Base-by-base conservation (phyloP, 129 eudicot genomes). In the Heracleum sosnowskyi region DNA sequence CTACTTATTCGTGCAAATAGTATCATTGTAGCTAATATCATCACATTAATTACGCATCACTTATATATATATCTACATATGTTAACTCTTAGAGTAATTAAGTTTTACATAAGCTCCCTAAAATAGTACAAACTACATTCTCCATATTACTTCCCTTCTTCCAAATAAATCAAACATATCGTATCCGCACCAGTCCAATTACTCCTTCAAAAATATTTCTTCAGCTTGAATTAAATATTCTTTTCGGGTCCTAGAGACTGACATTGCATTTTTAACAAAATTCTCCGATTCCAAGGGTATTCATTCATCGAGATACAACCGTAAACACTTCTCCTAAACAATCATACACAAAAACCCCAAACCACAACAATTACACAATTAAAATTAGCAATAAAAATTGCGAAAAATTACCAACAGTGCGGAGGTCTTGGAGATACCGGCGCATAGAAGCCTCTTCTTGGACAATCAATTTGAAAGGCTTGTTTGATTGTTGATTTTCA, bases 401-500 rank as follows among this genome's bases (percentile, higher is more conserved):
- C 47, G 16, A 44, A 44, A 41, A 85, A 69, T 66, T 87, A 91
- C 97, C 97, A 31, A 92, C 80, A 33, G 86, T 36, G 28, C 99
- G 96, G 78, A 96, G 96, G 80, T 92, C 89, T 18, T 90, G 92
- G 64, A 96, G 86, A 82, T 90, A 91, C 73, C 86, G 91, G 10
- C 97, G 92, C 97, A 96, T 96, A 64, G 91, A 84, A 57, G 90
- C 80, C 11, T 92, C 99, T 78, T 92, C 95, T 75, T 88, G 83
- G 40, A 82, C 15, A 47, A 96, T 92, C 64, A 89, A 79, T 79
- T 82, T 83, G 37, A 86, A 36, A 10, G 91, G 91, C 70, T 96
- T 96, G 41, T 83, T 76, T 17, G 85, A 77, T 57, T 88, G 86
- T 24, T 89, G 89, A 35, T 91, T 85, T 60, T 90, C 79, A 7